Evolutionary conservation across 1,284 basidiomycete species (phyloP).

Genomic region (Volvariella volvacea): DNA sequence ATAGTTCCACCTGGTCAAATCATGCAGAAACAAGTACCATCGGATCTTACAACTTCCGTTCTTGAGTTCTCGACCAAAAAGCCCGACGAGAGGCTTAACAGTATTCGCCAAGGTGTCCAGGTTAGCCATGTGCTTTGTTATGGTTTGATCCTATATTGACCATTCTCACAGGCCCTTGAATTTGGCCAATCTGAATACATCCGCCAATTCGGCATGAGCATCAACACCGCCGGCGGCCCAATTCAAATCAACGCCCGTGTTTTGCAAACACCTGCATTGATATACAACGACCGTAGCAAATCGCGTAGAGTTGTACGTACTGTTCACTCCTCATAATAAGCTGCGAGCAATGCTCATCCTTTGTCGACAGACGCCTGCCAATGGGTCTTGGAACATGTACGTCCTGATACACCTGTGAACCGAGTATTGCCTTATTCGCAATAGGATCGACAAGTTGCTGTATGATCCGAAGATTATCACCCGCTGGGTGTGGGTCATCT

Average conservation of each 20-base stretch:
- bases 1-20: slow-evolving; percentile 59
- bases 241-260: slow-evolving; percentile 47
- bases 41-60: slow-evolving; percentile 54
- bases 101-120: slow-evolving; percentile 44
- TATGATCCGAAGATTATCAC: slow-evolving; percentile 39
- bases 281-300: slow-evolving; percentile 45
- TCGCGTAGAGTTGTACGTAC: slow-evolving; percentile 43
- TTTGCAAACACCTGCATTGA: slow-evolving; percentile 48
- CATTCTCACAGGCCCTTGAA: slow-evolving; percentile 38
- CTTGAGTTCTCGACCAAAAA: slow-evolving; percentile 64
- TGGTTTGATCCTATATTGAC: slow-evolving; percentile 1
- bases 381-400: slow-evolving; percentile 68
- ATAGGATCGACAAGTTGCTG: slow-evolving; percentile 61
- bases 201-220: slow-evolving; percentile 51
- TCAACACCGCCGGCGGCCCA: slow-evolving; percentile 36
- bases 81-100: slow-evolving; percentile 46
- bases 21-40: slow-evolving; percentile 61
- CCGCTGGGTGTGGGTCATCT: slow-evolving; percentile 55
- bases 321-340: background rate
- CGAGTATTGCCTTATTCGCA: slow-evolving; percentile 5
- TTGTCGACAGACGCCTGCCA: slow-evolving; percentile 36
- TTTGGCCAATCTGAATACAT: slow-evolving; percentile 71
- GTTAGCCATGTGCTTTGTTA: slow-evolving; percentile 22
- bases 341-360: slow-evolving; percentile 2
- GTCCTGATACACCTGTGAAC: too few relatives aligned